These are phyloP conservation scores for Yamadazyma epiphylla DNA, from an alignment of 1,139 yeast genomes.

Conservation along the genomic window DNA sequence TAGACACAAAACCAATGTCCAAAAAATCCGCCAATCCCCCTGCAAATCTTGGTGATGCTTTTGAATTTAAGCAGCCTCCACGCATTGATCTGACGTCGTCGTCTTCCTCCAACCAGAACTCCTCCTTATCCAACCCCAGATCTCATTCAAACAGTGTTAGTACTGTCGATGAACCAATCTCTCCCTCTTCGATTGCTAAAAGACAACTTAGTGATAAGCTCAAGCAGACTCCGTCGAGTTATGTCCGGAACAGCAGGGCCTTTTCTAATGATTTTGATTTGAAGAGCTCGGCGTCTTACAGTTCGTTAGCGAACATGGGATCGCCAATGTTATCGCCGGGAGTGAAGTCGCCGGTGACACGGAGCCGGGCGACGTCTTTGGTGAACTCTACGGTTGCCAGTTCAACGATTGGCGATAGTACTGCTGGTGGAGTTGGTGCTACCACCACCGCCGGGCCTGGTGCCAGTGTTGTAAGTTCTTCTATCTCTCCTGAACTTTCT, in stretches of 20 bases:
- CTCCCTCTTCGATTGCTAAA: slow-evolving; percentile 9
- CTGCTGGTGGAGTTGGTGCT: slow-evolving; percentile 3
- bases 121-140: background rate
- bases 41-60: background rate
- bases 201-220: slow-evolving; percentile 21
- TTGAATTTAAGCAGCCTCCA: background rate
- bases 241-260: slow-evolving; percentile 35
- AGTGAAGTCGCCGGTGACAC: background rate
- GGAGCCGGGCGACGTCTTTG: background rate
- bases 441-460: slow-evolving; percentile 8
- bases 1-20: too few relatives aligned
- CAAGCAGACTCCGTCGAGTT: slow-evolving; percentile 35
- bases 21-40: too few relatives aligned
- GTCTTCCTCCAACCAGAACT: background rate
- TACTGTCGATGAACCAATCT: slow-evolving; percentile 4
- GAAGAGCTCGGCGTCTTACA: slow-evolving; percentile 13
- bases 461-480: slow-evolving; percentile 18
- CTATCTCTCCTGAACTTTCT: slow-evolving; percentile 34
- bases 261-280: slow-evolving; percentile 20
- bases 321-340: background rate
- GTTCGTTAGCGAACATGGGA: slow-evolving; percentile 8
- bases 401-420: too few relatives aligned
- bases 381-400: too few relatives aligned
- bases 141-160: background rate
- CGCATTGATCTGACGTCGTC: background rate